Base-by-base conservation (phyloP, 192 early-diverging fungal genomes). In the Spizellomyces sp. region DNA sequence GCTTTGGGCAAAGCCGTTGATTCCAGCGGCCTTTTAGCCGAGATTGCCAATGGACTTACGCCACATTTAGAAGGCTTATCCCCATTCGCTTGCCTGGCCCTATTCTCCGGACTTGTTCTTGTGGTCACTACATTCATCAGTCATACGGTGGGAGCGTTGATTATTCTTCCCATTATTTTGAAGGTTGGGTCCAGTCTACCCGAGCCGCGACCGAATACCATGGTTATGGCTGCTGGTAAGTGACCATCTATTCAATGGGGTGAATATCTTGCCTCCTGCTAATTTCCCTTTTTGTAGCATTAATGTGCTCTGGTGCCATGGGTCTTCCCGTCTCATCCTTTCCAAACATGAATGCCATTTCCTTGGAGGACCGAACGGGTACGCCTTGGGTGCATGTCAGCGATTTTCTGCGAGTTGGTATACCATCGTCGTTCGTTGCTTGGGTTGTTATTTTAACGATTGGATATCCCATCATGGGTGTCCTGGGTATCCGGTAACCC, bases 331-430 rank as follows among this genome's bases (percentile, higher is more conserved):
- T 98, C 6, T 95, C 93, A 0, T 93, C 93, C 0, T 98, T 96
- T 82, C 96, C 96, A 2, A 98, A 98, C 67, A 96, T 98, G 95
- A 96, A 96, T 69, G 95, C 96, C 43, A 94, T 98, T 50, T 90
- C 91, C 72, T 86, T 93, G 77, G 94, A 96, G 77, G 93, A 96
- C 62, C 87, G 90, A 2, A 86, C 91, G 66, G 96, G 96, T 27
- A 83, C 86, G 43, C 91, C 90, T 45, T 98, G 93, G 76, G 71
- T 98, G 64, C 78, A 76, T 43, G 94, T 93, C 4, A 70, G 75
- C 41, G 96, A 98, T 76, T 98, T 98, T 74, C 74, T 96, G 64
- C 85, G 83, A 68, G 89, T 89, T 0, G 96, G 96, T 43, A 74
- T 96, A 22, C 91, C 86, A 52, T 67, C 81, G 8, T 91, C 89